These are phyloP conservation scores for Coemansia sp. DNA, from an alignment of 192 early-diverging fungal species.

Conservation along the genomic window DNA sequence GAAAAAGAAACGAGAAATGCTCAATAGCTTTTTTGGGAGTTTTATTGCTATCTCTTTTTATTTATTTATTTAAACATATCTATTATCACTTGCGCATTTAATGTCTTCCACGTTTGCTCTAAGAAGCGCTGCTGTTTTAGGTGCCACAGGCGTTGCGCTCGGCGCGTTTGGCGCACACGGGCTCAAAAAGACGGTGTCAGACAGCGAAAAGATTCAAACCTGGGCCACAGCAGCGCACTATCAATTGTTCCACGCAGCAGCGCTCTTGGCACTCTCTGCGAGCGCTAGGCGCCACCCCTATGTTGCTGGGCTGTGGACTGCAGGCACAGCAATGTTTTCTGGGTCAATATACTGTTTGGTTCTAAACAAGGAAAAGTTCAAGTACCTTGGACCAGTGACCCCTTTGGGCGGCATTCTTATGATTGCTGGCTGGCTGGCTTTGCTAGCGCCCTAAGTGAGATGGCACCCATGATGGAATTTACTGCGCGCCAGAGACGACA, in stretches of 20 bases:
- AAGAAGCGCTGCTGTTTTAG: slow-evolving; percentile 43
- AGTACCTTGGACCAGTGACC: slow-evolving; percentile 39
- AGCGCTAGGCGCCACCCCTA: slow-evolving; percentile 25
- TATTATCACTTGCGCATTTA: background rate
- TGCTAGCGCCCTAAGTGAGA: slow-evolving; percentile 22
- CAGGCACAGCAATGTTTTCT: slow-evolving; percentile 54
- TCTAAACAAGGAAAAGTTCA: slow-evolving; percentile 34
- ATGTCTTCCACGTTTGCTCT: slow-evolving; percentile 41
- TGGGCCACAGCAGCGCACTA: slow-evolving; percentile 55
- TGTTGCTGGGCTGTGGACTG: slow-evolving; percentile 47
- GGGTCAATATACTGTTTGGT: slow-evolving; percentile 58
- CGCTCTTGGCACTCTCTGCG: slow-evolving; percentile 45
- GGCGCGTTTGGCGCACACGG: slow-evolving; percentile 62
- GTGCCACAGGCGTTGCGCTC: slow-evolving; percentile 56
- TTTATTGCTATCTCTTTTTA: background rate
- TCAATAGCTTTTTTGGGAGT: background rate
- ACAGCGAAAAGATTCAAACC: slow-evolving; percentile 36
- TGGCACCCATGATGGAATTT: too few relatives aligned
- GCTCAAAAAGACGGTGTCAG: slow-evolving; percentile 38
- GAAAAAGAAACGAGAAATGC: background rate
- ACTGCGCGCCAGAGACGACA: too few relatives aligned
- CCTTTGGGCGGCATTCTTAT: slow-evolving; percentile 48
- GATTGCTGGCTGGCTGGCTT: slow-evolving; percentile 48
- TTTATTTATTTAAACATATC: background rate
- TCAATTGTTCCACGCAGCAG: slow-evolving; percentile 56